These are phyloP conservation scores for Xylariales sp. DNA, from an alignment of 2,329 filamentous ascomycete species.

Conservation along the genomic window DNA sequence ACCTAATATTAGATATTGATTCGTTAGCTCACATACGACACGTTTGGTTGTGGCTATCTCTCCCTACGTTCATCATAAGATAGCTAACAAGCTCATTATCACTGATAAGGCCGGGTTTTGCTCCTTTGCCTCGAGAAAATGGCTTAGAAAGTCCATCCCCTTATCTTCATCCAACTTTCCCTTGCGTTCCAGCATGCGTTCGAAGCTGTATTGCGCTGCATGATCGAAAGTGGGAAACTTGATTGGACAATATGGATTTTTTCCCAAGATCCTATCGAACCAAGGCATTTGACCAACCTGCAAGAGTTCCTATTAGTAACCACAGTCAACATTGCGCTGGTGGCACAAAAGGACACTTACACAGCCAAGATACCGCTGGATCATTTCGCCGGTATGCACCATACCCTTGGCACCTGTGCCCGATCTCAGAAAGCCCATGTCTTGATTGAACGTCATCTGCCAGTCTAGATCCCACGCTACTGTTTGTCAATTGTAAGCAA, in stretches of 20 bases:
- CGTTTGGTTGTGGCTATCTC: not conserved
- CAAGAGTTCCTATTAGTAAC: too few relatives aligned
- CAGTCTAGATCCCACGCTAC: too few relatives aligned
- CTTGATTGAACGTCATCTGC: too few relatives aligned
- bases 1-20: slow-evolving; percentile 9
- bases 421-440: too few relatives aligned
- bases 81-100: not conserved
- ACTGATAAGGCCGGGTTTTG: not conserved
- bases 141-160: not conserved
- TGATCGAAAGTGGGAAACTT: not conserved
- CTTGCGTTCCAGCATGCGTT: not conserved
- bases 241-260: not conserved
- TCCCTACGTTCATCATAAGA: not conserved
- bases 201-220: not conserved
- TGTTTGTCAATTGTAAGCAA: too few relatives aligned
- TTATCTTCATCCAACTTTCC: not conserved
- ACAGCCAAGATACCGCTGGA: too few relatives aligned
- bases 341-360: too few relatives aligned
- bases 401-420: too few relatives aligned
- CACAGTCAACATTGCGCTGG: too few relatives aligned
- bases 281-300: too few relatives aligned
- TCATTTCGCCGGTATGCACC: too few relatives aligned
- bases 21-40: not conserved
- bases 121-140: not conserved
- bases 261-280: too few relatives aligned